Evolutionary conservation across 169 alveolate genomes (phyloP).

Genomic region (Plasmodium gallinaceum): DNA sequence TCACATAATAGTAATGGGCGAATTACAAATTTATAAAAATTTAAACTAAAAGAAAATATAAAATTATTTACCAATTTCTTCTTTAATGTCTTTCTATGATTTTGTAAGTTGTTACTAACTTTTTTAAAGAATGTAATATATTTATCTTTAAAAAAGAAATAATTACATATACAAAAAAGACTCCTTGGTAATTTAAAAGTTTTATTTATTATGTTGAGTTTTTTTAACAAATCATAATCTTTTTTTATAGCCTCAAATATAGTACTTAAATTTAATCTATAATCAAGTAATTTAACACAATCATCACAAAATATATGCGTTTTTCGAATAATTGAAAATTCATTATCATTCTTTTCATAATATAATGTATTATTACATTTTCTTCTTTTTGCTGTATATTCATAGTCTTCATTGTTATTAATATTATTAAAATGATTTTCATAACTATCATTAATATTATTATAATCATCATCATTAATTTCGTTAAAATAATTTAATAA

Average conservation of each 20-base stretch:
- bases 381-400: not conserved
- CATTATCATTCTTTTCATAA: not conserved
- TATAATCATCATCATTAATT: not conserved
- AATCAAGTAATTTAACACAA: conserved; percentile 28
- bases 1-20: conserved; percentile 48
- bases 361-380: not conserved
- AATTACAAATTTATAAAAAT: conserved; percentile 64
- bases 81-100: conserved; percentile 16
- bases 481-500: conserved; percentile 28
- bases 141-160: conserved; percentile 67
- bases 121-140: conserved; percentile 53
- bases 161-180: conserved; percentile 60
- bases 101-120: conserved; percentile 39
- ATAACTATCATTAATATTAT: not conserved
- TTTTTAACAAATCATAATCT: conserved; percentile 55
- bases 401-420: not conserved
- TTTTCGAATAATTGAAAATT: conserved; percentile 38
- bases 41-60: conserved; percentile 37
- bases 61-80: conserved; percentile 48
- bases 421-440: not conserved
- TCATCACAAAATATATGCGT: conserved; percentile 64
- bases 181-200: conserved; percentile 20
- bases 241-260: conserved; percentile 24
- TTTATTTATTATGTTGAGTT: conserved; percentile 2
- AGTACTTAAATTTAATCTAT: conserved; percentile 19